Evolutionary conservation across 768 basidiomycete genomes (phyloP), one percentile per base, ranked within the genome.

Genomic region (Kwoniella heveanensis): DNA sequence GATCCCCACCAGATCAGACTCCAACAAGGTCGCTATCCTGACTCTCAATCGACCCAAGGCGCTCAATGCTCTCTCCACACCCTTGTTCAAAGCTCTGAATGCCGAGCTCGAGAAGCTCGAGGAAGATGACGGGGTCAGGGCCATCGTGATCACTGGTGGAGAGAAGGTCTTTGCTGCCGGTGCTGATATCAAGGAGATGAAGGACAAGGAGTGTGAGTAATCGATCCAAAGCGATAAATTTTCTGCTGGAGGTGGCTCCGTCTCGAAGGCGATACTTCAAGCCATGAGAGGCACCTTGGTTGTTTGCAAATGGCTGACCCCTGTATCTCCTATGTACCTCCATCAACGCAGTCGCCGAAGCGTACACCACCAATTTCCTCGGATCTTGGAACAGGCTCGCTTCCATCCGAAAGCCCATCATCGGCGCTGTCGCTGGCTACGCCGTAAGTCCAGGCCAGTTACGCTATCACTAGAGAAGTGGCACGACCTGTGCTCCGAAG

Each of bases 101-200:
- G 82, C 85, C 26, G 92, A 92, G 5, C 79, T 96, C 50, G 83
- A 81, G 39, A 85, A 86, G 30, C 86, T 88, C 1, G 90, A 93
- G 62, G 81, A 77, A 17, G 92, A 97, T 76, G 83, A 85, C 30
- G 80, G 82, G 6, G 82, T 94, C 36, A 87, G 90, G 49, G 91
- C 92, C 5, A 86, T 97, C 73, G 92, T 99, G 15, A 79, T 99
- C 57, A 98, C 95, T 0, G 95, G 95, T 1, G 90, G 89, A 26
- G 90, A 91, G 66, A 89, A 84, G 80, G 94, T 92, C 2, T 99
- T 99, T 78, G 95, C 95, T 62, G 93, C 93, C 72, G 93, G 95
- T 2, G 95, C 95, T 22, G 95, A 99, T 81, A 97, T 99, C 82
- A 97, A 96, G 82, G 93, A 98, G 82, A 98, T 98, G 95, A 93